phyloP scores from a whole-genome alignment of 2,329 filamentous ascomycete genomes.

The Pseudogymnoascus destructans region DNA sequence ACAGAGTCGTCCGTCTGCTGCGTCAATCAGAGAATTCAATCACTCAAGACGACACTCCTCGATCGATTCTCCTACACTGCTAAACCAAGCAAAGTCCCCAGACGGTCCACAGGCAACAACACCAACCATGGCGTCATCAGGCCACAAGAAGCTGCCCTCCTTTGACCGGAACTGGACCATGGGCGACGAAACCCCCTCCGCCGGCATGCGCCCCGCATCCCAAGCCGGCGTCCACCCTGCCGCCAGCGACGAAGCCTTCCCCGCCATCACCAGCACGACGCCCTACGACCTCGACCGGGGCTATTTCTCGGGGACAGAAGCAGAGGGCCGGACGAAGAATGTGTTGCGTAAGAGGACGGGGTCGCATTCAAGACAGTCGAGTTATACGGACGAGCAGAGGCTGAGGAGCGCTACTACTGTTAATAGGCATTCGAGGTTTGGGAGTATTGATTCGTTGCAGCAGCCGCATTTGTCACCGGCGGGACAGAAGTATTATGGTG shows the following conservation, averaged over 20 bases:
- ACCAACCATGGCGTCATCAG: slow-evolving; percentile 16
- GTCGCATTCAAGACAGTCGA: slow-evolving; percentile 56
- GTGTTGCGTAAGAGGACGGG: slow-evolving; percentile 61
- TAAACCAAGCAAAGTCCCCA: slow-evolving; percentile 29
- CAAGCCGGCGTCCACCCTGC: slow-evolving; percentile 17
- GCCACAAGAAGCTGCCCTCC: slow-evolving; percentile 53
- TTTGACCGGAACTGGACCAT: slow-evolving; percentile 61
- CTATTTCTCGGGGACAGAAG: slow-evolving; percentile 85
- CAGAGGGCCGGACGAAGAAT: slow-evolving; percentile 63
- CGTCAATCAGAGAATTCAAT: slow-evolving; percentile 68
- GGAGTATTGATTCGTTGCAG: slow-evolving; percentile 62
- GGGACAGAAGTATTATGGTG: slow-evolving; percentile 57
- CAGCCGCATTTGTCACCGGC: slow-evolving; percentile 49
- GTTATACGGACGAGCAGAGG: slow-evolving; percentile 62
- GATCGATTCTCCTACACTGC: slow-evolving; percentile 44
- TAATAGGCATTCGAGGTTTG: slow-evolving; percentile 63
- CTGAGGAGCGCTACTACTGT: slow-evolving; percentile 51
- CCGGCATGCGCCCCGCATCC: slow-evolving; percentile 21
- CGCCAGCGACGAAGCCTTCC: slow-evolving; percentile 19
- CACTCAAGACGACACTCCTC: slow-evolving; percentile 82
- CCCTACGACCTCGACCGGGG: slow-evolving; percentile 61
- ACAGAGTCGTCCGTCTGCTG: slow-evolving; percentile 58
- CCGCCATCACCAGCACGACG: slow-evolving; percentile 16
- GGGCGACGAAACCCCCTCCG: slow-evolving; percentile 27
- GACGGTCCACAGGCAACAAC: background rate